These are phyloP conservation scores for Hypoxylon lienhwacheense DNA, from an alignment of 495 filamentous ascomycete species.

Conservation along the genomic window DNA sequence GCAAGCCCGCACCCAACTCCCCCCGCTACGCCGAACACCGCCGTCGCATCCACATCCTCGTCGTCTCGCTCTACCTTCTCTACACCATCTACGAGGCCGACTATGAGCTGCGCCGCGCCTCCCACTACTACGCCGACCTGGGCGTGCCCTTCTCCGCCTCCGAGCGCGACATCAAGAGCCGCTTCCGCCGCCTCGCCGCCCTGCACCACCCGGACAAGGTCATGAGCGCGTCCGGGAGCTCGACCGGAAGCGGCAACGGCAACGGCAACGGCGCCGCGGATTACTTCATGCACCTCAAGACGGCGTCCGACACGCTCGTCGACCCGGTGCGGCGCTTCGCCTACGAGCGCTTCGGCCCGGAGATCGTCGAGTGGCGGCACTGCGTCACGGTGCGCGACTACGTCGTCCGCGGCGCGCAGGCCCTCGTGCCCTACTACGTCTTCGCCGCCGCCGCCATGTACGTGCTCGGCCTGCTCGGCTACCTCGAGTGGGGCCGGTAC, in stretches of 20 bases:
- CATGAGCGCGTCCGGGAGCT: slow-evolving; percentile 31
- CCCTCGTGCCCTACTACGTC: slow-evolving; percentile 65
- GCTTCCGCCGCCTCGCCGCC: slow-evolving; percentile 81
- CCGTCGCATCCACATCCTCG: slow-evolving; percentile 76
- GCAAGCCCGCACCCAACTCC: slow-evolving; percentile 72
- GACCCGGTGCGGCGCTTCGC: slow-evolving; percentile 83
- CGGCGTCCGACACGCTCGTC: slow-evolving; percentile 78
- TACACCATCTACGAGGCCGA: slow-evolving; percentile 96
- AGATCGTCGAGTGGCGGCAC: slow-evolving; percentile 67
- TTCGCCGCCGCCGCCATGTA: slow-evolving; percentile 63
- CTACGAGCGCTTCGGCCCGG: slow-evolving; percentile 89
- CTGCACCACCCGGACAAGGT: slow-evolving; percentile 90
- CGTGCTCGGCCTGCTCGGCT: slow-evolving; percentile 72
- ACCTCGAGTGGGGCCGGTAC: slow-evolving; percentile 80
- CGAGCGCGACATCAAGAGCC: slow-evolving; percentile 77
- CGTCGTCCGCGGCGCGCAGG: slow-evolving; percentile 63
- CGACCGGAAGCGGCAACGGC: too few relatives aligned
- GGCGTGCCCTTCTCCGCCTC: slow-evolving; percentile 66
- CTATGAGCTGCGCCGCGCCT: slow-evolving; percentile 67
- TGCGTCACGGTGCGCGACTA: slow-evolving; percentile 75
- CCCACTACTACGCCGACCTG: slow-evolving; percentile 78
- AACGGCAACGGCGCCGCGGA: slow-evolving; percentile 52
- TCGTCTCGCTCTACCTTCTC: slow-evolving; percentile 79
- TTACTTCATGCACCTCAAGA: slow-evolving; percentile 79
- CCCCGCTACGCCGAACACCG: slow-evolving; percentile 70